A percentile compares a stretch with the other conserved stretches of the same genome.
phyloP scores from a whole-genome alignment of 352 stramenopile genomes.

The Globisporangium takayamanum region DNA sequence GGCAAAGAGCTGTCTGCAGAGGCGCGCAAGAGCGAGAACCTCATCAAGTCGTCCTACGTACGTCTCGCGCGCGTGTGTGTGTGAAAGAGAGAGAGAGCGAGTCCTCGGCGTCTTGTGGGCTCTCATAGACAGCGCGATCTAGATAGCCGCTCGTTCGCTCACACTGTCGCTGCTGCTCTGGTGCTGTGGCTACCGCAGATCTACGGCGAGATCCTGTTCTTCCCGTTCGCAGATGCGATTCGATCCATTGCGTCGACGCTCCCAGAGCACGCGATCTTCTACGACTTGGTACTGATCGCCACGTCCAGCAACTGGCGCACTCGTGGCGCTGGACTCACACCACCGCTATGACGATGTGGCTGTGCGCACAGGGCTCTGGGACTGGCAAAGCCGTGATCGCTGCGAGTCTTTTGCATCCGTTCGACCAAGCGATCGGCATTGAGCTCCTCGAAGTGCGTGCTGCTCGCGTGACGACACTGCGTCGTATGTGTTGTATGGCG shows the following conservation, averaged over 20 bases:
- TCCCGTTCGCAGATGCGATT: slow-evolving; percentile 74
- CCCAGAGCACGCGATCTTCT: slow-evolving; percentile 70
- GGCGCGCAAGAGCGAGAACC: slow-evolving; percentile 68
- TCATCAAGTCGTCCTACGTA: slow-evolving; percentile 78
- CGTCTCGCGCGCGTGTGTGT: slow-evolving; percentile 1
- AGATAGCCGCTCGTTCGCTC: too few relatives aligned
- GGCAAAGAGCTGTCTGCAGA: slow-evolving; percentile 77
- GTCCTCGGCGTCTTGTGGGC: not conserved
- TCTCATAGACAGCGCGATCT: not conserved
- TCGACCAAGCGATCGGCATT: slow-evolving; percentile 81
- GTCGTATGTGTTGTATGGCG: not conserved
- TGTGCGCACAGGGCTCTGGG: slow-evolving; percentile 51
- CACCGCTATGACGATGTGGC: not conserved
- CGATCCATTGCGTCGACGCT: slow-evolving; percentile 53
- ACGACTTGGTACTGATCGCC: slow-evolving; percentile 49
- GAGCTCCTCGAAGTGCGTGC: slow-evolving; percentile 53
- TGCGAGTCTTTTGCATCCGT: slow-evolving; percentile 69
- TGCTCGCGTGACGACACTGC: not conserved
- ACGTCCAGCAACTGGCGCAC: not conserved
- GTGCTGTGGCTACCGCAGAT: slow-evolving; percentile 29
- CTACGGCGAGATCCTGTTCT: slow-evolving; percentile 83
- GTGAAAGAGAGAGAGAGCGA: not conserved
- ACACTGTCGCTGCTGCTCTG: not conserved
- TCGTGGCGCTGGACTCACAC: not conserved
- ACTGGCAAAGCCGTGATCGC: slow-evolving; percentile 77